Base-by-base conservation (phyloP, 768 basidiomycete genomes). In the Leccinum boreale region DNA sequence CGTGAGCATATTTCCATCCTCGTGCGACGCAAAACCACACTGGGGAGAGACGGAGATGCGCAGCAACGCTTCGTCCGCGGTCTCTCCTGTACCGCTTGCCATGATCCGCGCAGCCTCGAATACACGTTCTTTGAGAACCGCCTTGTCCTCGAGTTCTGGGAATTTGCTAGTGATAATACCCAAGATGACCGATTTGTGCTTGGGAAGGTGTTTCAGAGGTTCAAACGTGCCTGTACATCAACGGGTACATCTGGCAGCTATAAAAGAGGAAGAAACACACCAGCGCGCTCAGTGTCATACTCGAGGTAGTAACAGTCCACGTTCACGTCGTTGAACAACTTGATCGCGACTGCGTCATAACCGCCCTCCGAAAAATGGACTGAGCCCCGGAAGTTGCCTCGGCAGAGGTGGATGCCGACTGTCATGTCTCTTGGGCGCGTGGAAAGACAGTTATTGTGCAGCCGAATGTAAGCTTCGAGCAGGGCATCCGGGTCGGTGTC, bases 321-420 rank as follows among this genome's bases (percentile, higher is more conserved):
- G 17, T 39, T 39, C 17, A 79, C 67, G 29, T 75, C 58, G 60
- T 74, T 76, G 76, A 80, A 80, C 42, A 80, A 66, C 61, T 76
- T 77, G 50, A 65, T 68, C 2, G 78, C 78, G 61, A 79, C 79
- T 35, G 65, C 35, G 75, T 74, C 66, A 39, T 39, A 39, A 39
- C 36, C 36, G 17, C 36, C 36, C 17, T 39, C 36, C 36, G 36
- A 39, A 39, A 80, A 80, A 57, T 80, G 76, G 12, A 68, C 60
- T 24, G 68, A 65, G 44, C 63, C 60, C 19, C 66, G 61, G 59
- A 70, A 66, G 57, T 67, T 65, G n/a, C 79, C 78, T n/a, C 79
- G 73, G 61, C 79, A 80, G 9, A 79, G 69, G 65, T 80, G 79
- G 15, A 80, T 59, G 17, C 78, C 73, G 28, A 74, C 67, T 81